Percentiles rank a stretch among this genome's conserved stretches.
phyloP scores from a whole-genome alignment of 768 basidiomycete species.

The Boletus fagicola region DNA sequence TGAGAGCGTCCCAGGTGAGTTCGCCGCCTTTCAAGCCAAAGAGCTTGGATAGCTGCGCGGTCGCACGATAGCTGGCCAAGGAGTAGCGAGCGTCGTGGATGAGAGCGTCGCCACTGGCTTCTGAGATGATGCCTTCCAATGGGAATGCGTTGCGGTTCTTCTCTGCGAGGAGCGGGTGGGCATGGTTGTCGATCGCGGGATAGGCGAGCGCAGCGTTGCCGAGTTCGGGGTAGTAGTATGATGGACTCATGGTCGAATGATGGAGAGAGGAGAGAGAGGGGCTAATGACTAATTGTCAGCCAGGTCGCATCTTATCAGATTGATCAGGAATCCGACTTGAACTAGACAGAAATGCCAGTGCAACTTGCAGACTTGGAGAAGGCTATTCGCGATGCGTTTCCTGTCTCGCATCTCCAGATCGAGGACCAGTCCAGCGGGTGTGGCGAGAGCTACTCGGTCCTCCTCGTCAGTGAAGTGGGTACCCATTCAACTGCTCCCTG shows the following conservation, averaged over 20 bases:
- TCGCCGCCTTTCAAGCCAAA: constrained; percentile 38
- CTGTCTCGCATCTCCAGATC: constrained; percentile 67
- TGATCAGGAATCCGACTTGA: not conserved
- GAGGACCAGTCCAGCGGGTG: constrained; percentile 79
- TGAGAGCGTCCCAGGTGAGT: constrained; percentile 60
- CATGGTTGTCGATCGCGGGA: constrained; percentile 78
- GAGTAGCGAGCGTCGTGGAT: constrained; percentile 51
- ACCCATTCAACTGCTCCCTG: not conserved
- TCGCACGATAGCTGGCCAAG: constrained; percentile 58
- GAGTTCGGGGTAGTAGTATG: constrained; percentile 19
- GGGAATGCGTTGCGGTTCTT: constrained; percentile 45
- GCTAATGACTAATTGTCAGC: constrained; percentile 1
- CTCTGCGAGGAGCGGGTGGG: constrained; percentile 62
- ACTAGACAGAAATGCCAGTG: constrained; percentile 52
- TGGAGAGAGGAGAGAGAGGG: not conserved
- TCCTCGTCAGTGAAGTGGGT: constrained; percentile 74
- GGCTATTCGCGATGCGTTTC: constrained; percentile 61
- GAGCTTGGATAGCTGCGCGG: constrained; percentile 51
- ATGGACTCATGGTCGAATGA: constrained; percentile 12
- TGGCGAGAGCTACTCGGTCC: constrained; percentile 71
- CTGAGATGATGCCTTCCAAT: constrained; percentile 65
- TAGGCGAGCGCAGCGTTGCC: constrained; percentile 26
- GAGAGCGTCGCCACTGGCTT: constrained; percentile 56
- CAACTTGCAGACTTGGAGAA: constrained; percentile 53
- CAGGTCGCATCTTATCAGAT: constrained; percentile 15